Evolutionary conservation across 1,284 basidiomycete genomes (phyloP).

Genomic region (Heterobasidion annosum): DNA sequence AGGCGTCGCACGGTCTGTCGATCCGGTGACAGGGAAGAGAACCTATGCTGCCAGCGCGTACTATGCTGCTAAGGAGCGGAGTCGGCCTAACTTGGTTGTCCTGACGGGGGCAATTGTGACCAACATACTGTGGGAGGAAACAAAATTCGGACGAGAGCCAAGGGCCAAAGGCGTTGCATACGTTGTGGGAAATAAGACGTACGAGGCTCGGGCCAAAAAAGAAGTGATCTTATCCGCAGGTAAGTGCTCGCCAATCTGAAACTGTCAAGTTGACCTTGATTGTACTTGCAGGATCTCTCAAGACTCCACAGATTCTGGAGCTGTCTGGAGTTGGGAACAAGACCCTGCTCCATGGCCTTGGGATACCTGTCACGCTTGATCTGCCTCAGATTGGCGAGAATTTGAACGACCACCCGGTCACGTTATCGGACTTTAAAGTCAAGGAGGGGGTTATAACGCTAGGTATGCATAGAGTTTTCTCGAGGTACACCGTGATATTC

Average conservation of each 20-base stretch:
- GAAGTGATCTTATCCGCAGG: slow-evolving; percentile 10
- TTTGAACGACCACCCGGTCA: slow-evolving; percentile 10
- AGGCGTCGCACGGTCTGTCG: slow-evolving; percentile 8
- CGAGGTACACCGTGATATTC: not conserved
- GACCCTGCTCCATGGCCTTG: slow-evolving; percentile 6
- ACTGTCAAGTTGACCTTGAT: not conserved
- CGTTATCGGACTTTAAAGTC: slow-evolving; percentile 10
- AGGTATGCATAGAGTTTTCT: slow-evolving; percentile 1
- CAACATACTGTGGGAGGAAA: slow-evolving; percentile 5
- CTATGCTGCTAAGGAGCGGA: not conserved
- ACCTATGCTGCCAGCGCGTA: slow-evolving; percentile 11
- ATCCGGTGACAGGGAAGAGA: slow-evolving; percentile 7
- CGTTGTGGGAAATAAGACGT: slow-evolving; percentile 3
- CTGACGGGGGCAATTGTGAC: slow-evolving; percentile 8
- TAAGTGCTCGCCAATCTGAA: not conserved
- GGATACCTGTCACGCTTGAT: slow-evolving; percentile 9
- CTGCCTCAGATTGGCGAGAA: slow-evolving; percentile 11
- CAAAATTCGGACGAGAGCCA: not conserved
- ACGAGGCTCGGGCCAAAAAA: slow-evolving; percentile 4
- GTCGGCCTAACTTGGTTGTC: slow-evolving; percentile 2
- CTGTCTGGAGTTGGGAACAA: slow-evolving; percentile 9
- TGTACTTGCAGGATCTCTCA: slow-evolving; percentile 7
- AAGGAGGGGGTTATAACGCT: slow-evolving; percentile 9
- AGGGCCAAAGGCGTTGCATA: slow-evolving; percentile 8
- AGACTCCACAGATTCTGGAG: slow-evolving; percentile 11